Percentiles rank a stretch among this genome's conserved stretches.
These are phyloP conservation scores for Lasiodiplodia gonubiensis DNA, from an alignment of 2,329 filamentous ascomycete genomes.

Conservation along the genomic window DNA sequence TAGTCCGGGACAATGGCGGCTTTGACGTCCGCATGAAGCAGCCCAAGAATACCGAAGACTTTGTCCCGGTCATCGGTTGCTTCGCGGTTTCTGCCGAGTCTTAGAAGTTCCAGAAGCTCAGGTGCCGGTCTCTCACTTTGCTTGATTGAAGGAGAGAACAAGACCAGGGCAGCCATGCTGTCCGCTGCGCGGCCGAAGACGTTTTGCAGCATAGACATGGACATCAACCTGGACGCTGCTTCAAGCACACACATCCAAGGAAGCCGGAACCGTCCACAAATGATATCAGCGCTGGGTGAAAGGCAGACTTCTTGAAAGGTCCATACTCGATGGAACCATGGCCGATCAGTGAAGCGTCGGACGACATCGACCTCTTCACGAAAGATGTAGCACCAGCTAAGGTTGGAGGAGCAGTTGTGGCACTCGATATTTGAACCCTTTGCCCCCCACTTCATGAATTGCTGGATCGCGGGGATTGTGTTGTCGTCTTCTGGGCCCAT, in stretches of 20 bases:
- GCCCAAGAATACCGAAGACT: not conserved
- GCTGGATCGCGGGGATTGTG: not conserved
- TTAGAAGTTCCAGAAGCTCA: not conserved
- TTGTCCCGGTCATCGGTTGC: not conserved
- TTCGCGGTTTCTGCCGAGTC: not conserved
- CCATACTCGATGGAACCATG: not conserved
- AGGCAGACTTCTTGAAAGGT: conserved; percentile 3
- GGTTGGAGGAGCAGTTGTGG: no score
- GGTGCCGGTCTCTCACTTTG: not conserved
- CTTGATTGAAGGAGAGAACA: not conserved
- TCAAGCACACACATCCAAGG: not conserved
- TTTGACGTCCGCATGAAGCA: not conserved
- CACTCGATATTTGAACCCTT: no score
- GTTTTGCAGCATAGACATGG: not conserved
- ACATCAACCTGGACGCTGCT: not conserved
- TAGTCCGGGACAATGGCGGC: not conserved
- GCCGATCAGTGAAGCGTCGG: not conserved
- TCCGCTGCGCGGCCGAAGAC: not conserved
- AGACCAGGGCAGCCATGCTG: not conserved
- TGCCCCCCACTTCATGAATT: not conserved
- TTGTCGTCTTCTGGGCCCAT: not conserved
- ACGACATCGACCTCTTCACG: not conserved
- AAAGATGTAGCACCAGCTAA: not conserved
- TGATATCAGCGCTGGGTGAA: not conserved
- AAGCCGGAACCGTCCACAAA: not conserved